These are phyloP conservation scores for Mucor mucedo DNA, from an alignment of 371 early-diverging fungal species.

Conservation along the genomic window DNA sequence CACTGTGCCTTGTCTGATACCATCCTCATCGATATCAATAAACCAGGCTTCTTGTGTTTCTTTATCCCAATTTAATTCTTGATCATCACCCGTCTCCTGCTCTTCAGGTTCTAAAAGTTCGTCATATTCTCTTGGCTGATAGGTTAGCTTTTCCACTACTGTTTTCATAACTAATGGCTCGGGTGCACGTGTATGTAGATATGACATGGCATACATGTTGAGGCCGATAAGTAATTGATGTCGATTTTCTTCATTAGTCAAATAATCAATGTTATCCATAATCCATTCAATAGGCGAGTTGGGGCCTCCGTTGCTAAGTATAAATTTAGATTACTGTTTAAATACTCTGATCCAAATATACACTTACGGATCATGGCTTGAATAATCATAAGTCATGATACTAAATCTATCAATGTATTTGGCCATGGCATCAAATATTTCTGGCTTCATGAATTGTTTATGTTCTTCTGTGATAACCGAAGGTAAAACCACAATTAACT, in stretches of 20 bases:
- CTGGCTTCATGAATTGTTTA: slow-evolving; percentile 32
- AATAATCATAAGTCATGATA: slow-evolving; percentile 71
- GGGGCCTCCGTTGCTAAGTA: slow-evolving; percentile 53
- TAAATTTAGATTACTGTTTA: too few relatives aligned
- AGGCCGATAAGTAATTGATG: slow-evolving; percentile 58
- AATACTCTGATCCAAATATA: background rate
- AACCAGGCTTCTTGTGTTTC: slow-evolving; percentile 54
- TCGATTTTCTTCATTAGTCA: slow-evolving; percentile 41
- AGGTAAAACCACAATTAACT: slow-evolving; percentile 59
- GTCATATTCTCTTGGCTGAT: slow-evolving; percentile 19
- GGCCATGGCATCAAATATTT: slow-evolving; percentile 44
- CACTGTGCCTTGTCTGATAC: slow-evolving; percentile 40
- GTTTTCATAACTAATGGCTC: slow-evolving; percentile 45
- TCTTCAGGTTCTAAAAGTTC: slow-evolving; percentile 24
- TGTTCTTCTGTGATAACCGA: slow-evolving; percentile 42
- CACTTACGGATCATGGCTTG: slow-evolving; percentile 44
- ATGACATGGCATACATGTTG: slow-evolving; percentile 66
- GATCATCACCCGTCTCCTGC: background rate
- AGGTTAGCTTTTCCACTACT: slow-evolving; percentile 36
- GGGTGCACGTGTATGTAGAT: slow-evolving; percentile 25
- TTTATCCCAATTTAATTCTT: slow-evolving; percentile 49
- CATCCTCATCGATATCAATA: slow-evolving; percentile 41
- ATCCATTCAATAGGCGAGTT: slow-evolving; percentile 64
- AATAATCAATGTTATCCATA: slow-evolving; percentile 53
- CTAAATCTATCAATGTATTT: slow-evolving; percentile 58